Conservation (phyloP, 1,139 yeast species). For the Kodamaea plutei region DNA sequence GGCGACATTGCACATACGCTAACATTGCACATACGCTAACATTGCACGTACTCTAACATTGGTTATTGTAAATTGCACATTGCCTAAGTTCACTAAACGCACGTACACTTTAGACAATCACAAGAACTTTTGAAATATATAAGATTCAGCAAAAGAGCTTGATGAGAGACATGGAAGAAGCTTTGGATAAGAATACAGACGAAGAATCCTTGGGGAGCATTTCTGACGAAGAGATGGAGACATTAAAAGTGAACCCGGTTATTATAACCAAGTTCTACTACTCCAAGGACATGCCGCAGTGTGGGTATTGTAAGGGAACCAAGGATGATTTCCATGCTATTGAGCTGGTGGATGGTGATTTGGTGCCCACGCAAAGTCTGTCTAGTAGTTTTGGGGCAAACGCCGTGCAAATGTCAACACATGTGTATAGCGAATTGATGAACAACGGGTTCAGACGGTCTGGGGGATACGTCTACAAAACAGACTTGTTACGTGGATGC, state of each 20-base stretch:
- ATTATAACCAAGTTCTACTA: constrained; percentile 1
- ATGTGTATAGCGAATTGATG: constrained; percentile 58
- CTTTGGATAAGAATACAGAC: background rate
- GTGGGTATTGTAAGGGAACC: constrained; percentile 63
- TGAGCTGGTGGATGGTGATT: constrained; percentile 12
- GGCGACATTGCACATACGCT: too few species aligned
- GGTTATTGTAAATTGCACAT: too few species aligned
- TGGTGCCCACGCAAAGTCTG: background rate
- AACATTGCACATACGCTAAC: too few species aligned
- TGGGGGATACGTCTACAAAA: constrained; percentile 69
- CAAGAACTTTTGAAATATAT: too few species aligned
- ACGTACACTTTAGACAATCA: too few species aligned
- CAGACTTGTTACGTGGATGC: constrained; percentile 69
- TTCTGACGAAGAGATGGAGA: too few species aligned
- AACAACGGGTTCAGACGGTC: constrained; percentile 78
- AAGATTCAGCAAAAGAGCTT: too few species aligned
- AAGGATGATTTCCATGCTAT: constrained; percentile 42
- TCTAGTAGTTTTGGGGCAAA: constrained; percentile 45
- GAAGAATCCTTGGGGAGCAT: too few species aligned
- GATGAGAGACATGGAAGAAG: too few species aligned
- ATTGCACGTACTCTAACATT: too few species aligned
- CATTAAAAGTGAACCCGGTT: too few species aligned
- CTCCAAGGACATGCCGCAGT: constrained; percentile 15
- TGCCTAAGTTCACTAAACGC: too few species aligned
- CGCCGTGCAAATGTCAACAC: constrained; percentile 43